Base-by-base conservation (phyloP, 208 protist species). In the Crithidia mellificae region DNA sequence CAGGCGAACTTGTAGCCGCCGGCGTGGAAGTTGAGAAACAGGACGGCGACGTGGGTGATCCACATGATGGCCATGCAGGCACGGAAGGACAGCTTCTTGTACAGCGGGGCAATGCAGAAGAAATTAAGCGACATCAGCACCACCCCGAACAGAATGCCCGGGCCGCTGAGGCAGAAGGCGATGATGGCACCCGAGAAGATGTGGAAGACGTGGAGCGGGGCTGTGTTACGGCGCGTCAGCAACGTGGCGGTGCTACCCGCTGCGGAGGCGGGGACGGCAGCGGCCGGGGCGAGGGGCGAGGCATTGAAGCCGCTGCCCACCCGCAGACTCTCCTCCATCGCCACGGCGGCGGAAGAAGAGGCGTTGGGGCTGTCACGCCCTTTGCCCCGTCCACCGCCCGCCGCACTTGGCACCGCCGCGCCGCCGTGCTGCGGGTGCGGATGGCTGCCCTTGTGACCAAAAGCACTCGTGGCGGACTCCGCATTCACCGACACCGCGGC, bases 51-150 rank as follows among this genome's bases (percentile, higher is more conserved):
- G 58, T 91, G 76, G 32, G 29, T 20, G 7, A 73, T 36, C 81
- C 76, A 90, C 77, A 88, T 87, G 44, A 80, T 55, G 34, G 63
- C 19, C 88, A 86, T 79, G 63, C 59, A 68, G 25, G 57, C 14
- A 9, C 52, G 76, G 27, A 78, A 84, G n/a, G 78, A 66, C 38
- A 58, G 72, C 44, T 6, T 51, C 49, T 67, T 77, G 77, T 83
- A 81, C 70, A 89, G 58, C 32, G 36, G 68, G n/a, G 52, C 53
- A 5, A 88, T 30, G 14, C 38, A 44, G 47, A 72, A 83, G 62
- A 79, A 92, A 58, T 90, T 92, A 29, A 80, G 32, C 39, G 83
- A 19, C 59, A 92, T 70, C 4, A 92, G 78, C 6, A 57, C 24
- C 6, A 82, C 0, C 0, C 66, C 73, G 57, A 85, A 91, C 25